phyloP scores from a whole-genome alignment of 192 early-diverging fungal species.

The Dimargaris xerosporica region DNA sequence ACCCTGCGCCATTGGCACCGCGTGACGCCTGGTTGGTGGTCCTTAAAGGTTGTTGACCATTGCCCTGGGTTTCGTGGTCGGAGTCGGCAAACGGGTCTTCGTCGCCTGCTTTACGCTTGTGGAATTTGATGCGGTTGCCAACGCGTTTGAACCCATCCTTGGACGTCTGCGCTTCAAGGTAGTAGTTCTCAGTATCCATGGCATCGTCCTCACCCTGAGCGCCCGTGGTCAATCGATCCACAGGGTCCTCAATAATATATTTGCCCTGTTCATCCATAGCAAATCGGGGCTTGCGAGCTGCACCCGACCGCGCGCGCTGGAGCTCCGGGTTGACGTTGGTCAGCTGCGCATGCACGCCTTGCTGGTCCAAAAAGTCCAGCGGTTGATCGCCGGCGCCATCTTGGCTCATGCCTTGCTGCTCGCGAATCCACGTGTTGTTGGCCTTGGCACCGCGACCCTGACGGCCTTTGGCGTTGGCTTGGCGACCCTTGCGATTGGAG shows the following conservation, averaged over 20 bases:
- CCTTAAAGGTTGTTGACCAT: too few relatives aligned
- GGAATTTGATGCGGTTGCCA: conserved; percentile 79
- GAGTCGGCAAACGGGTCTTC: neutral
- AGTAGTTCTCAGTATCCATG: conserved; percentile 61
- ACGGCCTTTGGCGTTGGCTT: conserved; percentile 12
- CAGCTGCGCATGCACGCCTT: conserved; percentile 55
- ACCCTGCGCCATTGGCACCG: conserved; percentile 16
- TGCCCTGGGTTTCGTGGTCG: conserved; percentile 34
- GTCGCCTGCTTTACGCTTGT: conserved; percentile 46
- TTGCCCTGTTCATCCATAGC: conserved; percentile 57
- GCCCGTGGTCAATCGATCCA: conserved; percentile 23
- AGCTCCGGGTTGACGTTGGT: conserved; percentile 23
- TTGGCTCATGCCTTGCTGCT: too few relatives aligned
- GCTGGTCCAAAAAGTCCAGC: conserved; percentile 83
- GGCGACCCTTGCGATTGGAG: neutral
- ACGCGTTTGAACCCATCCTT: conserved; percentile 76
- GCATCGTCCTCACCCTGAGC: conserved; percentile 22
- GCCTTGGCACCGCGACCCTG: conserved; percentile 4
- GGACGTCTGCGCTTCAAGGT: conserved; percentile 60
- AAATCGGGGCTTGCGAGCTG: conserved; percentile 33
- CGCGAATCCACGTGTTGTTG: conserved; percentile 44
- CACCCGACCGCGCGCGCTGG: conserved; percentile 23
- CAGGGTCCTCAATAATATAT: conserved; percentile 64
- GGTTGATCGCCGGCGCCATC: conserved; percentile 49
- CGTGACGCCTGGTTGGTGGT: conserved; percentile 42